Conservation (phyloP, 495 filamentous ascomycete genomes). For the Xylaria intraflava region DNA sequence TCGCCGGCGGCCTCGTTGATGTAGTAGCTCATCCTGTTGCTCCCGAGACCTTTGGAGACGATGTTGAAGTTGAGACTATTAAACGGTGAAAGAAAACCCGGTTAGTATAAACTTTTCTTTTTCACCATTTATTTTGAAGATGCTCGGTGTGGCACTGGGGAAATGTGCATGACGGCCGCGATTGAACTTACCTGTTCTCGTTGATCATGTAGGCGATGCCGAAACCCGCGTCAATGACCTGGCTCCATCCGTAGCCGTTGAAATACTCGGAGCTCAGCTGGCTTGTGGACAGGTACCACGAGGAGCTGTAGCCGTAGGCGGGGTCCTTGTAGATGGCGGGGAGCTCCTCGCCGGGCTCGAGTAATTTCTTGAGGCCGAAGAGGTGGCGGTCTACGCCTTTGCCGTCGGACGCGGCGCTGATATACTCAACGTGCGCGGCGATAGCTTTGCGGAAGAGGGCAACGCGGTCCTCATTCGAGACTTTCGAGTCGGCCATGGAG, state of each 20-base stretch:
- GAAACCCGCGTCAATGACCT: constrained; percentile 93
- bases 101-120: constrained; percentile 15
- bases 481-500: constrained; percentile 63
- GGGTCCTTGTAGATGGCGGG: constrained; percentile 84
- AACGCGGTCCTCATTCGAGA: constrained; percentile 56
- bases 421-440: constrained; percentile 81
- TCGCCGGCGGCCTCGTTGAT: constrained; percentile 89
- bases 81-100: not conserved
- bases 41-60: constrained; percentile 85
- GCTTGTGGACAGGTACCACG: constrained; percentile 81
- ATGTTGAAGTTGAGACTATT: constrained; percentile 94
- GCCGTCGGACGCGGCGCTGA: constrained; percentile 78
- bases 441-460: constrained; percentile 76
- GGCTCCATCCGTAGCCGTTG: constrained; percentile 99
- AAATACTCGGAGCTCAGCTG: constrained; percentile 96
- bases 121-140: not conserved
- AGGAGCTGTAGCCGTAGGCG: constrained; percentile 72
- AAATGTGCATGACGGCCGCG: constrained; percentile 7
- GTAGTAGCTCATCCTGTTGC: constrained; percentile 89
- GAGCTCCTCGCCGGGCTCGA: constrained; percentile 73
- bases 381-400: constrained; percentile 94
- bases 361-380: constrained; percentile 88
- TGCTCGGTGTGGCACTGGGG: not conserved
- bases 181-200: constrained; percentile 63
- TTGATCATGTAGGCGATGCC: constrained; percentile 99